These are phyloP conservation scores for Neckera pumila DNA, from an alignment of 225 moss, liverwort and hornwort species.

Conservation along the genomic window DNA sequence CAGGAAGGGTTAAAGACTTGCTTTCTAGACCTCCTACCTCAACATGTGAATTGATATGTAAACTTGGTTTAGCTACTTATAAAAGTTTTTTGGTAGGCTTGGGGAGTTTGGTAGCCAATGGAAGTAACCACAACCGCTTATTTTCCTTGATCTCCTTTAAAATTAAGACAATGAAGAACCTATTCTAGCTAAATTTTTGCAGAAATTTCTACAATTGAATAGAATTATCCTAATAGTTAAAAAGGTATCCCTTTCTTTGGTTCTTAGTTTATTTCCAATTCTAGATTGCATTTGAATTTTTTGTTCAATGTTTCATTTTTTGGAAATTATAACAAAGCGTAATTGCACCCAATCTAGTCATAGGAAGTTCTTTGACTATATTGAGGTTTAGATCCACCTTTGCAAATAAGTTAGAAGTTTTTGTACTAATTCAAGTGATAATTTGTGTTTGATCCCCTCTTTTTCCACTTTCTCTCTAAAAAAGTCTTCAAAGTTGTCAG, in stretches of 20 bases:
- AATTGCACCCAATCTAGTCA: background rate
- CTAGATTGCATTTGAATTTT: background rate
- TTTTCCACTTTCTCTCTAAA: background rate
- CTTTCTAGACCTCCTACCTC: background rate
- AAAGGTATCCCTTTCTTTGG: background rate
- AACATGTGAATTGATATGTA: background rate
- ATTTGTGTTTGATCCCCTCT: background rate
- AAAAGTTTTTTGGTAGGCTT: background rate
- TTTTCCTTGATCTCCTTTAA: background rate
- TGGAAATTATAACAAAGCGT: background rate
- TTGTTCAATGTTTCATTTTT: background rate
- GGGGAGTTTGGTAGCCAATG: background rate
- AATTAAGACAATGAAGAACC: background rate
- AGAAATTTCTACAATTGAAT: background rate
- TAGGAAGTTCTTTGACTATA: background rate
- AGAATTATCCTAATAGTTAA: background rate
- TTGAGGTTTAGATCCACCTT: background rate
- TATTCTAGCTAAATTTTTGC: background rate
- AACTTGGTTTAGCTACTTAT: background rate
- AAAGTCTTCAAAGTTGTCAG: background rate
- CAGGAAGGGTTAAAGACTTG: background rate
- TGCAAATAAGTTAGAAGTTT: background rate
- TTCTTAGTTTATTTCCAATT: background rate
- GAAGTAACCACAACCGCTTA: background rate
- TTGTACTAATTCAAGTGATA: background rate